Evolutionary conservation across 192 early-diverging fungal genomes (phyloP), one percentile per base, ranked within the genome.

Genomic region (Martensiomyces pterosporus): DNA sequence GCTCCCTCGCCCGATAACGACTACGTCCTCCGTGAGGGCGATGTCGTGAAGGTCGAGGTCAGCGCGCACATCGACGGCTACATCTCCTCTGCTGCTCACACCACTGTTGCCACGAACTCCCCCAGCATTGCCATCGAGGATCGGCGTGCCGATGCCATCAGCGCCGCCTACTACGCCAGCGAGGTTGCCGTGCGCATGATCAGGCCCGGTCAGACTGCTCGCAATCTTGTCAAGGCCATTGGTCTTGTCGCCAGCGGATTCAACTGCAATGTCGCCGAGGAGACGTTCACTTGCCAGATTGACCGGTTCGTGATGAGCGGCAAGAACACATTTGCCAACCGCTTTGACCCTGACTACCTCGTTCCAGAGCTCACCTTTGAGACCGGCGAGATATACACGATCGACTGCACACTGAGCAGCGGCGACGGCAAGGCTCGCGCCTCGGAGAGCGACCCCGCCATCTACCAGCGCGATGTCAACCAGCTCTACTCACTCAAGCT

Each of bases 21-120:
- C 55, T 59, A 76, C 32, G 58, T 78, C 7, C 72, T 97, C 45
- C 79, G 73, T 21, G 76, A 64, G 3, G 86, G 86, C 52, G 91
- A 93, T 59, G 77, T 97, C 35, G 92, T 93, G 55, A 94, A 93
- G 67, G 77, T 97, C 63, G 90, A 95, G 52, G 69, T 96, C 29
- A 87, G 86, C 44, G 89, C 79, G 32, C 94, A 98, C 66, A 81
- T 98, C 55, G 89, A 96, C 75, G 94, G 94, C 15, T 94, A 89
- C 67, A 83, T 88, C 41, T 79, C 85, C 25, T 81, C 83, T 16
- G 75, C 82, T n/a, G 92, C 86, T 1, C 90, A 92, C 68, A 94
- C 92, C 3, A 71, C 79, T 22, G 78, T 91, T 16, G 59, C 93
- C 27, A 88, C 81, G 34, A 58, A 79, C 33, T 67, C 60, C 39